A percentile compares a stretch with the other conserved stretches of the same genome.
Evolutionary conservation across 768 basidiomycete genomes (phyloP).

Genomic region (Agaricus bisporus): DNA sequence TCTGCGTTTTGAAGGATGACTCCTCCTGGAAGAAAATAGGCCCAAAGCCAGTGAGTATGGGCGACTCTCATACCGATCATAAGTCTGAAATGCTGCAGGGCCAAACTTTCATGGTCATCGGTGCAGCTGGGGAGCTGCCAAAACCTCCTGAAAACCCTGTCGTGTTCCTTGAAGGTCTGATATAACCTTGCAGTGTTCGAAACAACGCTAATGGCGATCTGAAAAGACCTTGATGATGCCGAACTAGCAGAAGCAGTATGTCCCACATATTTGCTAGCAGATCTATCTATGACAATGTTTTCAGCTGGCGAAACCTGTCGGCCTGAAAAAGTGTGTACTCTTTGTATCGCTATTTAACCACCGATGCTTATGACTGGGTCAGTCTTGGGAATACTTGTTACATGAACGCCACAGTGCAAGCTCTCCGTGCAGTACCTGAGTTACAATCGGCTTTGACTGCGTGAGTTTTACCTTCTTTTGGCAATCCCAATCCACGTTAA

Average conservation of each 20-base stretch:
- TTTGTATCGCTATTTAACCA: not conserved
- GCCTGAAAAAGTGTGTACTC: constrained; percentile 60
- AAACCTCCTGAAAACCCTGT: constrained; percentile 75
- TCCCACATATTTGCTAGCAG: too few species aligned
- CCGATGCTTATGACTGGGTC: not conserved
- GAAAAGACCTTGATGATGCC: constrained; percentile 75
- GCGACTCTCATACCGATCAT: not conserved
- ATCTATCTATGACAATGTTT: constrained; percentile 5
- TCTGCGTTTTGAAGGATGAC: constrained; percentile 56
- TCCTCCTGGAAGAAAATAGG: constrained; percentile 79
- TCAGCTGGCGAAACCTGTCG: constrained; percentile 76
- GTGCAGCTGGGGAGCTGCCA: constrained; percentile 87
- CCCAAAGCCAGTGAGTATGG: constrained; percentile 65
- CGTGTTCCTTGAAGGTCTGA: constrained; percentile 78
- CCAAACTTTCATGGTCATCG: constrained; percentile 90
- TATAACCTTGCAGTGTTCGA: not conserved
- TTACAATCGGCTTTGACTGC: constrained; percentile 64
- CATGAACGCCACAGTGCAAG: constrained; percentile 94
- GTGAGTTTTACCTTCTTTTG: constrained; percentile 28
- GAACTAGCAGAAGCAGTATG: constrained; percentile 74
- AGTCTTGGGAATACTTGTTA: constrained; percentile 95
- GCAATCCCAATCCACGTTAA: not conserved
- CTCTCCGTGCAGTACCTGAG: constrained; percentile 89
- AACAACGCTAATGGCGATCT: not conserved
- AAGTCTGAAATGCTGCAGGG: constrained; percentile 38